Evolutionary conservation across 225 moss, liverwort and hornwort species (phyloP).

Genomic region (Sphagnum tenellum): DNA sequence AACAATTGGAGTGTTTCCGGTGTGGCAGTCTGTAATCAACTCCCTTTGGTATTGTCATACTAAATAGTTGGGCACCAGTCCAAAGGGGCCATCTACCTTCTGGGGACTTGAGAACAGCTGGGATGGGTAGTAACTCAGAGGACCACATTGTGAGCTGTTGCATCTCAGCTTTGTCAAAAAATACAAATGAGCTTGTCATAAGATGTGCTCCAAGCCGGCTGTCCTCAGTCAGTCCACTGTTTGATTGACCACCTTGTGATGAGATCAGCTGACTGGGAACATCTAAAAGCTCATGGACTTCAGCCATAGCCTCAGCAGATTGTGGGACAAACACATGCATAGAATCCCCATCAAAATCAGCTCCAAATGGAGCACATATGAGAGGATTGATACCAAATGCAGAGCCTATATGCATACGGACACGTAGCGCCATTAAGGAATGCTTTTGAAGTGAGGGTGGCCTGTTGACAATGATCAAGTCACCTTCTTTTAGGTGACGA

Average conservation of each 20-base stretch:
- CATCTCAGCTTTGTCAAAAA: slow-evolving; percentile 57
- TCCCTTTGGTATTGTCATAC: slow-evolving; percentile 48
- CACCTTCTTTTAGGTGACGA: slow-evolving; percentile 70
- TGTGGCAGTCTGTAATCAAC: slow-evolving; percentile 23
- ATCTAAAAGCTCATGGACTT: slow-evolving; percentile 64
- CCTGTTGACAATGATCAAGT: slow-evolving; percentile 71
- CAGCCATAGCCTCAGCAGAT: slow-evolving; percentile 64
- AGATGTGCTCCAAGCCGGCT: slow-evolving; percentile 67
- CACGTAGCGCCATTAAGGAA: slow-evolving; percentile 61
- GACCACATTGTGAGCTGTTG: slow-evolving; percentile 39
- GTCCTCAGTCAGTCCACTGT: slow-evolving; percentile 69
- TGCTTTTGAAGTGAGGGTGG: slow-evolving; percentile 75
- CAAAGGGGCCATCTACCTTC: slow-evolving; percentile 51
- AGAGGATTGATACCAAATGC: slow-evolving; percentile 77
- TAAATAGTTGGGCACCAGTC: slow-evolving; percentile 78
- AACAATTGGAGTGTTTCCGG: slow-evolving; percentile 15
- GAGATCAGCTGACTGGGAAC: slow-evolving; percentile 61
- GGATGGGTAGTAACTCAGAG: slow-evolving; percentile 41
- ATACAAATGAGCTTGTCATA: slow-evolving; percentile 41
- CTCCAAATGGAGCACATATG: slow-evolving; percentile 74
- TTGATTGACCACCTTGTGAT: slow-evolving; percentile 65
- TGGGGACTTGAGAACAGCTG: slow-evolving; percentile 71
- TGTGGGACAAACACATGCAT: slow-evolving; percentile 83
- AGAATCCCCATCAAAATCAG: slow-evolving; percentile 89
- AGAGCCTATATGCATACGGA: slow-evolving; percentile 53